Evolutionary conservation across 768 basidiomycete genomes (phyloP), one percentile per base, ranked within the genome.

Genomic region (Lactarius deliciosus): DNA sequence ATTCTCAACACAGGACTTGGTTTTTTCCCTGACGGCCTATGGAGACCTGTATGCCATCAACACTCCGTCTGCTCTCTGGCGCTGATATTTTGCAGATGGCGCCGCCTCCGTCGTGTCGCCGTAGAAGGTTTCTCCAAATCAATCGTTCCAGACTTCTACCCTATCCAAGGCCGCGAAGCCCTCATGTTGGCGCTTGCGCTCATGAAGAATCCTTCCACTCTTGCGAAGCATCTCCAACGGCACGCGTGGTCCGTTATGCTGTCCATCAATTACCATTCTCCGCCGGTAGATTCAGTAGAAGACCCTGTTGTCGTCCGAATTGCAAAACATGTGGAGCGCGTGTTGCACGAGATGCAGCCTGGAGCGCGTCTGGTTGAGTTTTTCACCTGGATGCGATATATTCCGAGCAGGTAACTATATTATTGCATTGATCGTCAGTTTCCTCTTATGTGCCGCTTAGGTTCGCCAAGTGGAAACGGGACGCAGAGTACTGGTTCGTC

Each of bases 131-230:
- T n/a, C 69, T 75, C 45, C 73, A 74, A n/a, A 74, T 72, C 45
- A 62, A 60, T 16, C 28, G 71, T 76, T 34, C 61, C 57, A 47
- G 61, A 70, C 13, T 76, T 76, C 66, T 61, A 69, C 18, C 68
- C 70, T 16, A 70, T 76, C 36, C 73, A 77, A 50, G 73, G 75
- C 45, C 59, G 65, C 36, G 76, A 79, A 70, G 75, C 75, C 3
- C 71, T 65, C 13, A 62, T 71, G 22, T 25, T 25, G 13, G n/a
- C 25, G 2, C 25, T 53, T 13, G 76, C 74, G 18, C 38, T 81
- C 5, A 61, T 76, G 18, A 60, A 65, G 15, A 62, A 71, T n/a
- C 76, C 77, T 0, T 68, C 70, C 0, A 38, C 69, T 11, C 63
- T 75, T 5, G 56, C 68, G 4, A 61, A 73, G 6, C 75, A 76